Evolutionary conservation across 2,329 filamentous ascomycete genomes (phyloP).

Genomic region (Colletotrichum tropicicola): DNA sequence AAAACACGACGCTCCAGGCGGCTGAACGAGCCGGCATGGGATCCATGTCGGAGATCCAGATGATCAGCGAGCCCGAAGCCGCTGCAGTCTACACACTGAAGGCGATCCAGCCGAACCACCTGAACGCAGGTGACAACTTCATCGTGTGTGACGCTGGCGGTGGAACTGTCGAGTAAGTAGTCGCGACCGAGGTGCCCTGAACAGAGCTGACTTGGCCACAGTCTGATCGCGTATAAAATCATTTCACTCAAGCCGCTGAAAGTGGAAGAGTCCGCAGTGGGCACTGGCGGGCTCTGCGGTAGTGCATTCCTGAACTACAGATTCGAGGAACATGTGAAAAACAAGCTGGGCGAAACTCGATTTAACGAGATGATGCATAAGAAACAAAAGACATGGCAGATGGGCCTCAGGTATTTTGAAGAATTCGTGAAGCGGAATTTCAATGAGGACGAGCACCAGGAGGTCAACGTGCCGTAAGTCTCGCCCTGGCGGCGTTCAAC

Average conservation of each 20-base stretch:
- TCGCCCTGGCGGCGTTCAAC: neutral
- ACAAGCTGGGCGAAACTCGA: constrained; percentile 70
- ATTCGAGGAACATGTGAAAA: constrained; percentile 80
- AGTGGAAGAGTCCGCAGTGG: constrained; percentile 82
- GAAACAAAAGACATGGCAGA: constrained; percentile 83
- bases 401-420: constrained; percentile 82
- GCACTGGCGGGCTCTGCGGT: constrained; percentile 80
- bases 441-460: constrained; percentile 78
- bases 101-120: constrained; percentile 78
- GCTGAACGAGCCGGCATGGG: constrained; percentile 85
- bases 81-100: constrained; percentile 83
- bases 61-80: constrained; percentile 84
- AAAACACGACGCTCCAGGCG: constrained; percentile 81
- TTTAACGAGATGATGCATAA: constrained; percentile 82
- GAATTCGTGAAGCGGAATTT: constrained; percentile 89
- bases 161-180: constrained; percentile 72
- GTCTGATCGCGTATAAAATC: constrained; percentile 83
- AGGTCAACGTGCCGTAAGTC: constrained; percentile 78
- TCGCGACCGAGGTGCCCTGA: neutral
- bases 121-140: constrained; percentile 74
- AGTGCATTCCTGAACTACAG: constrained; percentile 83
- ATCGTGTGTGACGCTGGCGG: constrained; percentile 71
- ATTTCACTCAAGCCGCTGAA: constrained; percentile 75
- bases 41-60: constrained; percentile 72
- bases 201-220: constrained; percentile 39